Evolutionary conservation across 495 filamentous ascomycete genomes (phyloP).

Genomic region (Apodospora peruviana): DNA sequence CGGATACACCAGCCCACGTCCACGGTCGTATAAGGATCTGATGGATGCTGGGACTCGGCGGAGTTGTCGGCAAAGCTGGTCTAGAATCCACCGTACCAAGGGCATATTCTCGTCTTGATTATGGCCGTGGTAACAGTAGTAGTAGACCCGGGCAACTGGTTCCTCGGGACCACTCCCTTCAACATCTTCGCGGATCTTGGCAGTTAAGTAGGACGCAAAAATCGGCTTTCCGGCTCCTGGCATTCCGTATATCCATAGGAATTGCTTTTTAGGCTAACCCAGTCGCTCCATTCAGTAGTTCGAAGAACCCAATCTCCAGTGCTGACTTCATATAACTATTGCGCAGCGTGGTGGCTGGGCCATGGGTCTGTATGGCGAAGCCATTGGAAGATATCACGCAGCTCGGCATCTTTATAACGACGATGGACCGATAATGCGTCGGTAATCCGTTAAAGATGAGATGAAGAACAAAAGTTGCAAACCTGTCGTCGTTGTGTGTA

Average conservation of each 20-base stretch:
- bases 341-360: slow-evolving; percentile 13
- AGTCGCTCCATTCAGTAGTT: slow-evolving; percentile 17
- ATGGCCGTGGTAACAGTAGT: slow-evolving; percentile 34
- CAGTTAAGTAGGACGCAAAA: slow-evolving; percentile 28
- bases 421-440: not conserved
- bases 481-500: too few relatives aligned
- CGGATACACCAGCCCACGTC: slow-evolving; percentile 1
- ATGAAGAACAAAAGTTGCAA: not conserved
- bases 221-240: slow-evolving; percentile 40
- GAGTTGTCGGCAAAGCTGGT: slow-evolving; percentile 26
- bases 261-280: slow-evolving; percentile 18
- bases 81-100: slow-evolving; percentile 22
- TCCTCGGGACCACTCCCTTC: not conserved
- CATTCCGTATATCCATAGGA: slow-evolving; percentile 36
- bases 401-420: not conserved
- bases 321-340: slow-evolving; percentile 13
- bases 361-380: slow-evolving; percentile 6
- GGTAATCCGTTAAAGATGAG: not conserved
- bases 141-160: slow-evolving; percentile 21
- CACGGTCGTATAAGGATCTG: slow-evolving; percentile 5
- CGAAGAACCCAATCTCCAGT: slow-evolving; percentile 26
- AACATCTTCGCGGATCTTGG: slow-evolving; percentile 14
- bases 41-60: slow-evolving; percentile 13
- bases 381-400: slow-evolving; percentile 2
- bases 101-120: slow-evolving; percentile 26